Conservation (phyloP, 352 stramenopile species). For the Phytophthora podocarpi region DNA sequence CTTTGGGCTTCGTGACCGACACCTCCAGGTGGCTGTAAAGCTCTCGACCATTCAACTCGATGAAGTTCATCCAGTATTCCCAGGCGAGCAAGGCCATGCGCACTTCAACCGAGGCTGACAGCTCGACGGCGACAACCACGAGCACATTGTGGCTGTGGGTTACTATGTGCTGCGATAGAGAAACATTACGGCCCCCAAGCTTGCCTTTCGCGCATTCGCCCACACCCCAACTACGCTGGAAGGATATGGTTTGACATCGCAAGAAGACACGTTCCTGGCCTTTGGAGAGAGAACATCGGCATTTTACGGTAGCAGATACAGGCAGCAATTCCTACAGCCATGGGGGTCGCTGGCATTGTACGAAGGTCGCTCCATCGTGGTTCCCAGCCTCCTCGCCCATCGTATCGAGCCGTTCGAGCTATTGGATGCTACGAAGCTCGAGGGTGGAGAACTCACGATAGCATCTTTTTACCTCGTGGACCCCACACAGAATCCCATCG, state of each 20-base stretch:
- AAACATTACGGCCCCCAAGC: constrained; percentile 13
- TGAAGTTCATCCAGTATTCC: background rate
- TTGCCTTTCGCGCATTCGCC: constrained; percentile 14
- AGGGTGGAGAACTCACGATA: constrained; percentile 20
- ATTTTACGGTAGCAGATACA: constrained; percentile 10
- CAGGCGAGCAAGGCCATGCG: background rate
- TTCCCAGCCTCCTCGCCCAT: constrained; percentile 14
- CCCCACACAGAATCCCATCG: constrained; percentile 2
- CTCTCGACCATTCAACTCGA: constrained; percentile 14
- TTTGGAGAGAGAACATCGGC: constrained; percentile 23
- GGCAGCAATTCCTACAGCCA: constrained; percentile 14
- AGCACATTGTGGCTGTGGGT: constrained; percentile 15
- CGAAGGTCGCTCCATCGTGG: constrained; percentile 12
- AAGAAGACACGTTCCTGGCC: constrained; percentile 13
- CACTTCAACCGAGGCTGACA: constrained; percentile 15
- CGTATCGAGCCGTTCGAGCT: constrained; percentile 22
- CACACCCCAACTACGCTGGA: background rate
- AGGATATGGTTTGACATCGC: background rate
- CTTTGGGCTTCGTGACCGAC: constrained; percentile 1
- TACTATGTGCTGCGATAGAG: constrained; percentile 12
- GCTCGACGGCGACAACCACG: constrained; percentile 12
- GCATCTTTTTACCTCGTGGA: constrained; percentile 22
- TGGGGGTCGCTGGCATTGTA: constrained; percentile 19
- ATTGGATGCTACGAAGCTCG: constrained; percentile 2
- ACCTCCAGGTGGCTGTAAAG: constrained; percentile 18